Evolutionary conservation across 148 eudicot genomes (phyloP).

Genomic region (Nyssa sinensis): DNA sequence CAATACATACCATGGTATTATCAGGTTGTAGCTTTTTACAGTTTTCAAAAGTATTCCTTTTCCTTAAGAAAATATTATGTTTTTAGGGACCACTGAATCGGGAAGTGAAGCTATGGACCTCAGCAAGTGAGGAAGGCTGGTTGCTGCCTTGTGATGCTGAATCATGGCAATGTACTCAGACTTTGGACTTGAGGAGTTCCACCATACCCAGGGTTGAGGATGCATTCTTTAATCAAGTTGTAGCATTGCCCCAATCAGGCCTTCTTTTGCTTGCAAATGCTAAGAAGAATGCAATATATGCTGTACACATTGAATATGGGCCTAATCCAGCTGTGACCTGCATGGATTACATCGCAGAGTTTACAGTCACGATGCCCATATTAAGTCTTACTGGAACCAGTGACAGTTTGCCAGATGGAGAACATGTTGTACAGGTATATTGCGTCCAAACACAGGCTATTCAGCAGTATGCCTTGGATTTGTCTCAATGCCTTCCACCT

Average conservation of each 20-base stretch:
- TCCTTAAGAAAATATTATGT: not conserved
- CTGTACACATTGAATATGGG: not conserved
- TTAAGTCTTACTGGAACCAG: conserved; percentile 1
- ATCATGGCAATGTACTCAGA: conserved; percentile 2
- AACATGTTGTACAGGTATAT: not conserved
- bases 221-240: conserved; percentile 4
- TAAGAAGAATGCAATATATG: not conserved
- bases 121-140: not conserved
- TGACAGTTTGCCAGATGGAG: not conserved
- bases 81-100: not conserved
- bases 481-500: not conserved
- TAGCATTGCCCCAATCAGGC: not conserved
- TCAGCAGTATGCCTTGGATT: conserved; percentile 2
- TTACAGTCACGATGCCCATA: not conserved
- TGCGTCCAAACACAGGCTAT: not conserved
- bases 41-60: not conserved
- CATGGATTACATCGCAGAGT: not conserved
- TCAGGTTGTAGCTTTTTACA: not conserved
- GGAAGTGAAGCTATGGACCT: not conserved
- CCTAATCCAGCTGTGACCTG: not conserved
- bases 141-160: not conserved
- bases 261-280: conserved; percentile 2
- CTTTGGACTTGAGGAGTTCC: not conserved
- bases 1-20: not conserved
- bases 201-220: not conserved